Conservation (phyloP, 345 rosid species). For the Cardamine resedifolia region DNA sequence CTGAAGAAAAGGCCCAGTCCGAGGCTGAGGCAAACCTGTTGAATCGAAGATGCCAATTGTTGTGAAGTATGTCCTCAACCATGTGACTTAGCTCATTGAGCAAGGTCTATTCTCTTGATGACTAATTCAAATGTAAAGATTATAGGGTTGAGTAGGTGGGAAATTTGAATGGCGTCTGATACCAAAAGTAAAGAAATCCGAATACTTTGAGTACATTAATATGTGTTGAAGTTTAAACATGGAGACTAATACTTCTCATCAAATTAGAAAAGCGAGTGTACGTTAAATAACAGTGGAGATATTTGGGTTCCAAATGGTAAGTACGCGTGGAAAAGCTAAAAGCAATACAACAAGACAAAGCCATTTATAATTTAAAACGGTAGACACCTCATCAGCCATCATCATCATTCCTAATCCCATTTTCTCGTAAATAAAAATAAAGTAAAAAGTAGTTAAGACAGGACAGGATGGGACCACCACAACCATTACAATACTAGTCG, state of each 20-base stretch:
- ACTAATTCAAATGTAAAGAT: neutral
- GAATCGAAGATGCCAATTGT: conserved; percentile 61
- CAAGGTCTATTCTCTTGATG: conserved; percentile 42
- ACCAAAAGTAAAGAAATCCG: neutral
- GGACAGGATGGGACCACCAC: conserved; percentile 22
- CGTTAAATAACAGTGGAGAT: neutral
- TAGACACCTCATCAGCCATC: conserved; percentile 7
- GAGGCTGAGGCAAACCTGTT: conserved; percentile 51
- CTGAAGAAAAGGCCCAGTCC: no score
- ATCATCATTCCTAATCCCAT: neutral
- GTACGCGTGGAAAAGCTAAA: conserved; percentile 2
- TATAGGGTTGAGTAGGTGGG: neutral
- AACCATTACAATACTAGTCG: conserved; percentile 14
- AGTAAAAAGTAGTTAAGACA: conserved; percentile 26
- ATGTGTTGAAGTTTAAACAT: neutral
- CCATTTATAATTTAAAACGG: neutral
- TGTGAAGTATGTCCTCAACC: conserved; percentile 65
- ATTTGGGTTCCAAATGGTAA: neutral
- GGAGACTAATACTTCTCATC: neutral
- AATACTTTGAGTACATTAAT: neutral
- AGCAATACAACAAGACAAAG: neutral
- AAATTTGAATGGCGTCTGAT: neutral
- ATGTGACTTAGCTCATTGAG: conserved; percentile 61
- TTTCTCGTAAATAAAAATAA: neutral
- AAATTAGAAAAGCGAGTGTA: neutral